Conservation (phyloP, 805 yeast species). For the Yarrowia bubula region DNA sequence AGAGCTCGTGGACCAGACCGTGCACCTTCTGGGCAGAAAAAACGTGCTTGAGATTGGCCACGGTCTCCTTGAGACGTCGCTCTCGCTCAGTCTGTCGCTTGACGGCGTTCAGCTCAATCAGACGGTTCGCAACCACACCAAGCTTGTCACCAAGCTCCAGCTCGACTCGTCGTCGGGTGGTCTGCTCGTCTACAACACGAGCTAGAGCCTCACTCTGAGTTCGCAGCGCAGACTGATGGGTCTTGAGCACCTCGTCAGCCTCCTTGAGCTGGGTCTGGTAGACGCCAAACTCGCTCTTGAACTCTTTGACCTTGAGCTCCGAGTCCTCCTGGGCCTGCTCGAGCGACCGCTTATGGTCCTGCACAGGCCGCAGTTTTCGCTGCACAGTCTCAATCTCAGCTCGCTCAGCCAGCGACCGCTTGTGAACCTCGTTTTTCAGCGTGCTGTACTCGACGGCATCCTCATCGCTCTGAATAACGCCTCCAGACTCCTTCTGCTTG, state of each 20-base stretch:
- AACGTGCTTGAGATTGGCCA: conserved; percentile 63
- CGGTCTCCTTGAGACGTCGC: conserved; percentile 67
- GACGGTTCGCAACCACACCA: conserved; percentile 54
- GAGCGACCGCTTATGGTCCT: conserved; percentile 20
- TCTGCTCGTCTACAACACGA: conserved; percentile 34
- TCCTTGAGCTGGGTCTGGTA: conserved; percentile 25
- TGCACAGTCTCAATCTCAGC: conserved; percentile 30
- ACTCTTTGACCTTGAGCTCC: conserved; percentile 24
- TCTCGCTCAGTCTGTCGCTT: conserved; percentile 76
- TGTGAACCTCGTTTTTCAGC: conserved; percentile 23
- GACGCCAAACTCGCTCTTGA: conserved; percentile 29
- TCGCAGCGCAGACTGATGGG: conserved; percentile 28
- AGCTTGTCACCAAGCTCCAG: conserved; percentile 62
- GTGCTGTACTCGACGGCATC: conserved; percentile 15
- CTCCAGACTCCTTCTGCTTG: conserved; percentile 19
- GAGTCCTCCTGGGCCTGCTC: conserved; percentile 22
- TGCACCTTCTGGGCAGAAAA: conserved; percentile 67
- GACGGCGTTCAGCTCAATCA: conserved; percentile 72
- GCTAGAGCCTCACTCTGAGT: conserved; percentile 34
- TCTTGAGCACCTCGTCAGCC: conserved; percentile 30
- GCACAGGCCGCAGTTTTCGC: conserved; percentile 23
- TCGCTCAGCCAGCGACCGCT: conserved; percentile 27
- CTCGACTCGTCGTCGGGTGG: conserved; percentile 44
- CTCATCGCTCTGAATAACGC: background rate
- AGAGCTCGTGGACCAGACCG: conserved; percentile 77